Evolutionary conservation across 2,329 filamentous ascomycete species (phyloP).

Genomic region (Exutisphaerella laricina): DNA sequence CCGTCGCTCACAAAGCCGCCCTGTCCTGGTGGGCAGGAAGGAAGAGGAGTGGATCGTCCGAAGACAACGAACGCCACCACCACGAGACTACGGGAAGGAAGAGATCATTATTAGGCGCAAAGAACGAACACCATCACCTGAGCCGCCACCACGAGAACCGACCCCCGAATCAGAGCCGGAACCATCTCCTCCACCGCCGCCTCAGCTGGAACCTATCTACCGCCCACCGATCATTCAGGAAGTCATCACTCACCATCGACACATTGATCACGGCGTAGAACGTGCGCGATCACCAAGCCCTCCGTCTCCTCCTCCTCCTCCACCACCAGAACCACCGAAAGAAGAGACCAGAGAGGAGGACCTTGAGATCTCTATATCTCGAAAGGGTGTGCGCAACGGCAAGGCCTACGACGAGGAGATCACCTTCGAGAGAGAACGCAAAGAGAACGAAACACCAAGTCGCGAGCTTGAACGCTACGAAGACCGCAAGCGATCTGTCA

Average conservation of each 20-base stretch:
- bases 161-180: constrained; percentile 50
- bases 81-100: constrained; percentile 33
- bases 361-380: constrained; percentile 53
- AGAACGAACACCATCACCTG: constrained; percentile 28
- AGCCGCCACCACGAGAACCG: constrained; percentile 27
- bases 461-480: constrained; percentile 32
- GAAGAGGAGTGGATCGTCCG: constrained; percentile 35
- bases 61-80: constrained; percentile 34
- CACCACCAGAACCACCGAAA: constrained; percentile 31
- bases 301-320: constrained; percentile 32
- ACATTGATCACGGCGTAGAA: constrained; percentile 69
- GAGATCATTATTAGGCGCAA: constrained; percentile 44
- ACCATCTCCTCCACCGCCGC: constrained; percentile 41
- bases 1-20: constrained; percentile 28
- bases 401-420: constrained; percentile 60
- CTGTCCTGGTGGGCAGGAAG: constrained; percentile 34
- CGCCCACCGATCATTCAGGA: constrained; percentile 80
- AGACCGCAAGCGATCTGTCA: constrained; percentile 21
- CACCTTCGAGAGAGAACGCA: constrained; percentile 53
- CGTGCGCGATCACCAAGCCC: constrained; percentile 44
- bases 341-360: constrained; percentile 39
- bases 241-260: constrained; percentile 80
- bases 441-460: constrained; percentile 33
- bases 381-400: constrained; percentile 44
- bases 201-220: constrained; percentile 59